Base-by-base conservation (phyloP, 2,329 filamentous ascomycete genomes). In the Cladosporium colombiae region DNA sequence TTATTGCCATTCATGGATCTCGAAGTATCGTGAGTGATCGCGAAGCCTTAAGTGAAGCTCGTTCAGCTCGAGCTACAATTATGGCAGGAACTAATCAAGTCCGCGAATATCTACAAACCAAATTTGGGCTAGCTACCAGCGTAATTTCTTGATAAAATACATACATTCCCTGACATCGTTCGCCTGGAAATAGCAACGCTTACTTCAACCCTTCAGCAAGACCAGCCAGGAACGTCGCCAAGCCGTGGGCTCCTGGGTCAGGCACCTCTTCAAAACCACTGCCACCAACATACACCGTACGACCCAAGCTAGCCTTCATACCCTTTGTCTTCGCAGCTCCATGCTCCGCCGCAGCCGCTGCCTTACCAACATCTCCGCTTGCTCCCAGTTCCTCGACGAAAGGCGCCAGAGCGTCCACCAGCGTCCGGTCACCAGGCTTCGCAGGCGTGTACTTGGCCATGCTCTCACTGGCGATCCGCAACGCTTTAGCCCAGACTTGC, bases 361-460 rank as follows among this genome's bases (percentile, higher is more conserved):
- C 93, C 75, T 88, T 83, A 70, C 86, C 84, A 23, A 95, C 77
- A 74, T 91, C 86, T 16, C 86, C 86, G 0, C 88, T 88, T 73
- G 85, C 78, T 7, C 80, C 83, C 2, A 98, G 84, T 3, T 84
- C 86, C 52, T 92, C 86, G 61, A 96, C 89, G 75, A 98, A 99
- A 1, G 95, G 95, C 68, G 91, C 86, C 59, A 99, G 82, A 1
- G 94, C 93, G 78, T 99, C 95, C 37, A 98, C 86, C 40, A 98
- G 81, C 0, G 95, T 99, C 60, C 95, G 86, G 76, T 99, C 95
- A 31, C 95, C 95, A 0, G 90, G 90, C 62, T 89, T 88, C 0
- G 95, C 95, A 0, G 94, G 93, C 1, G 95, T 99, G 78, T 98
- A 98, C 74, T 85, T 90, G 40, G 84, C 86, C 65, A 99, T 81